A percentile compares a stretch with the other conserved stretches of the same genome.
phyloP scores from a whole-genome alignment of 805 yeast species.

The Saturnispora sekii region DNA sequence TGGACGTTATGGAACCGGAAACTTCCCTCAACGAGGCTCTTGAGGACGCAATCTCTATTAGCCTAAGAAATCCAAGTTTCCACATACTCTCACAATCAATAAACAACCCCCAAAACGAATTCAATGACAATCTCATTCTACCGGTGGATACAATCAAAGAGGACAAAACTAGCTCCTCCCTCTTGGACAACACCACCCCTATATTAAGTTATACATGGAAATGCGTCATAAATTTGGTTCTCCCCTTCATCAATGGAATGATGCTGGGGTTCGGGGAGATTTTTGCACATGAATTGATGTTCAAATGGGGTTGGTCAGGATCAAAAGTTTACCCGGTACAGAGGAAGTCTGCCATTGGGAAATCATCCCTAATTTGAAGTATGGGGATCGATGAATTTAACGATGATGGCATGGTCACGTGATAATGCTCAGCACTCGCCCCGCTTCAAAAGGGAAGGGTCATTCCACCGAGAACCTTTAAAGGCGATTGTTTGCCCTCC shows the following conservation, averaged over 20 bases:
- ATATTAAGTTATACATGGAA: constrained; percentile 28
- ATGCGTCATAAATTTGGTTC: constrained; percentile 62
- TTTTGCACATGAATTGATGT: constrained; percentile 86
- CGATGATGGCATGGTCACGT: too few relatives aligned
- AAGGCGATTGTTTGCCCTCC: neutral
- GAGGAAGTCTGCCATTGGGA: neutral
- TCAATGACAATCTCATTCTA: too few relatives aligned
- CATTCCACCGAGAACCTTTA: constrained; percentile 2
- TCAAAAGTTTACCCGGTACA: constrained; percentile 40
- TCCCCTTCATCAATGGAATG: constrained; percentile 88
- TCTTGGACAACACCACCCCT: neutral
- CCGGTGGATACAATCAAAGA: neutral
- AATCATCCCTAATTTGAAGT: neutral
- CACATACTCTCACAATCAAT: too few relatives aligned
- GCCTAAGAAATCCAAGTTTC: too few relatives aligned
- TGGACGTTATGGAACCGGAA: too few relatives aligned
- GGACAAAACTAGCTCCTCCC: too few relatives aligned
- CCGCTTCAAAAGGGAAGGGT: constrained; percentile 2
- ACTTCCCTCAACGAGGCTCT: too few relatives aligned
- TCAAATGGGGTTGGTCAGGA: constrained; percentile 64
- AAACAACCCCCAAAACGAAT: too few relatives aligned
- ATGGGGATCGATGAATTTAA: too few relatives aligned
- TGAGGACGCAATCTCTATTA: too few relatives aligned
- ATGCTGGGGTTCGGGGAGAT: constrained; percentile 97
- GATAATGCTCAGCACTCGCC: constrained; percentile 1